These are phyloP conservation scores for Fusarium solani-melongenae DNA, from an alignment of 2,329 filamentous ascomycete genomes.

Conservation along the genomic window DNA sequence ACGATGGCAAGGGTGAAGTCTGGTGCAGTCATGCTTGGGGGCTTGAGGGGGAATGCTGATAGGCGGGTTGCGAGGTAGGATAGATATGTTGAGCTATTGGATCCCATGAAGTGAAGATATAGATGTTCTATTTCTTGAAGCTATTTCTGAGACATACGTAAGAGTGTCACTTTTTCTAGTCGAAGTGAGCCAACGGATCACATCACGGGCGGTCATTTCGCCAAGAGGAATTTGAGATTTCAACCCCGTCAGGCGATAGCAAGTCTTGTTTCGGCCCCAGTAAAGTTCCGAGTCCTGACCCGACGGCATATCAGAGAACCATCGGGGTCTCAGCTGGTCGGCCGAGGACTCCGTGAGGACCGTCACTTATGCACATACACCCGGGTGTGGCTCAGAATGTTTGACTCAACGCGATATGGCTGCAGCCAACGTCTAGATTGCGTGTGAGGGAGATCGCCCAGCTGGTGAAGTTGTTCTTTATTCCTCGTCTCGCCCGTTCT, in stretches of 20 bases:
- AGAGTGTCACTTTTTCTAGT: neutral
- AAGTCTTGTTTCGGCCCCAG: neutral
- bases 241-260: neutral
- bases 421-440: neutral
- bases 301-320: neutral
- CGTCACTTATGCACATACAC: neutral
- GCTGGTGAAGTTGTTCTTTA: neutral
- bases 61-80: neutral
- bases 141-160: neutral
- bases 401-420: neutral
- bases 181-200: neutral
- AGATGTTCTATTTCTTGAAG: neutral
- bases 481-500: neutral
- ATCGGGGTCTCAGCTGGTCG: neutral
- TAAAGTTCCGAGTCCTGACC: neutral
- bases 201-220: neutral
- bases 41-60: neutral
- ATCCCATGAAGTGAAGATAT: neutral
- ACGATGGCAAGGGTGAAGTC: conserved; percentile 50
- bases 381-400: neutral
- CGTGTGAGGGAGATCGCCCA: neutral
- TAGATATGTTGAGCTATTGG: neutral
- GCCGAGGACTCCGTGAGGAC: neutral
- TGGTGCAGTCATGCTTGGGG: neutral
- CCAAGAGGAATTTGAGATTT: neutral